Conservation (phyloP, 129 eudicot genomes). For the Centella asiatica region DNA sequence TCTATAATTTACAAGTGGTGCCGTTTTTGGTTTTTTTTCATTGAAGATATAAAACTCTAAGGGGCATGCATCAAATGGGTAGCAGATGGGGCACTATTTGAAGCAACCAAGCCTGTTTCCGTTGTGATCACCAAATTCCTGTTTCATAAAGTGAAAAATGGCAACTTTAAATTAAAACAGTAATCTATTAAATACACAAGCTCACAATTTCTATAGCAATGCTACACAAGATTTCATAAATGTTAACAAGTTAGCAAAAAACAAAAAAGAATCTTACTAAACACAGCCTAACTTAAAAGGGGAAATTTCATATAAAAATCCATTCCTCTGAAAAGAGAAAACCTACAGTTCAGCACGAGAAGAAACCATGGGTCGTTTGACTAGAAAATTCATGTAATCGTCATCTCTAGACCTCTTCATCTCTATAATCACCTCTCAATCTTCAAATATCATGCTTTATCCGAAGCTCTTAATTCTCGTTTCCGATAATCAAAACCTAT, state of each 20-base stretch:
- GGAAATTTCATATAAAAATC: neutral
- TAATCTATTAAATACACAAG: neutral
- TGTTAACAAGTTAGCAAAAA: neutral
- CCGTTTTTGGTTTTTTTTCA: too few relatives aligned
- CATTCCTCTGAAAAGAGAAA: neutral
- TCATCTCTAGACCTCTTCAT: constrained; percentile 80
- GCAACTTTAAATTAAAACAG: neutral
- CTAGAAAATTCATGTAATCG: constrained; percentile 32
- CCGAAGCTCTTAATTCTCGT: constrained; percentile 7
- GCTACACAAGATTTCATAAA: neutral
- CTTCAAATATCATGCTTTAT: constrained; percentile 16
- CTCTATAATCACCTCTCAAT: constrained; percentile 14
- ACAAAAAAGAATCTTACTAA: neutral
- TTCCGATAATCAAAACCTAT: neutral
- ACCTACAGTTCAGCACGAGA: constrained; percentile 50
- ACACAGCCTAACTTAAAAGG: neutral
- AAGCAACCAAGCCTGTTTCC: too few relatives aligned
- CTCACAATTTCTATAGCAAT: neutral
- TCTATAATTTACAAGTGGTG: too few relatives aligned
- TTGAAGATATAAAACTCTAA: too few relatives aligned
- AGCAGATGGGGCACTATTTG: too few relatives aligned
- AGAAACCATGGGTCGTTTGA: constrained; percentile 35
- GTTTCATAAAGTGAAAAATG: too few relatives aligned
- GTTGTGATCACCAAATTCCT: too few relatives aligned
- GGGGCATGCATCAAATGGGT: too few relatives aligned